Evolutionary conservation across 2,329 filamentous ascomycete species (phyloP).

Genomic region (Juglanconis sp.): DNA sequence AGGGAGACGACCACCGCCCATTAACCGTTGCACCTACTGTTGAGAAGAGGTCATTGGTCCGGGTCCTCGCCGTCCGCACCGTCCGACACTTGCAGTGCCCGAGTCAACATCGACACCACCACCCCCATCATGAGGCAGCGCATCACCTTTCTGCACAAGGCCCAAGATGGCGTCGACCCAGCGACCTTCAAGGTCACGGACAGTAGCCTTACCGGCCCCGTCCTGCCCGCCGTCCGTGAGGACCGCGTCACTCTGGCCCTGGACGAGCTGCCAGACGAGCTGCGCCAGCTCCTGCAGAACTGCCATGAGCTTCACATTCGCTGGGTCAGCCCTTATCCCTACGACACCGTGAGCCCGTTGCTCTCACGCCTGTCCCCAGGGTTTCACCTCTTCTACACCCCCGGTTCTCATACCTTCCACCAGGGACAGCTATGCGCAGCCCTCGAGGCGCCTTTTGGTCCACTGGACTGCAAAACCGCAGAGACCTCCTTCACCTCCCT

Average conservation of each 20-base stretch:
- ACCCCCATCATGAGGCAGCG: conserved; percentile 64
- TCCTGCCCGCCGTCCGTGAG: conserved; percentile 68
- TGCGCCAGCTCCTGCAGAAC: conserved; percentile 59
- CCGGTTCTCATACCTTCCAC: conserved; percentile 35
- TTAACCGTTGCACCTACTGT: no score
- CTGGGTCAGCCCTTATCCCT: conserved; percentile 64
- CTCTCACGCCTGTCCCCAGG: conserved; percentile 74
- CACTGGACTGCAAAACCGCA: conserved; percentile 32
- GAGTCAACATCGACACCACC: background rate
- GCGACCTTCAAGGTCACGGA: conserved; percentile 56
- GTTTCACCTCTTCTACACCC: conserved; percentile 76
- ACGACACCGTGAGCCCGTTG: conserved; percentile 65
- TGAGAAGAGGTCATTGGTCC: no score
- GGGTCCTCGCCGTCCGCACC: no score
- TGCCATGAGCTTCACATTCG: conserved; percentile 73
- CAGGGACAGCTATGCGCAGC: conserved; percentile 28
- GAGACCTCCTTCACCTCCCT: conserved; percentile 61
- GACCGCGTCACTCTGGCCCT: conserved; percentile 73
- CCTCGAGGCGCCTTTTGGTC: conserved; percentile 31
- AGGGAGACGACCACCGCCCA: no score
- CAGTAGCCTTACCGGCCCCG: conserved; percentile 52
- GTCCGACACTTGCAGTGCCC: no score
- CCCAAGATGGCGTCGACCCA: conserved; percentile 63
- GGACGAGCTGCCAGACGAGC: conserved; percentile 68
- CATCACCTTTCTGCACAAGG: conserved; percentile 72